phyloP scores from a whole-genome alignment of 345 rosid species.

The Rhodamnia rubescens region DNA sequence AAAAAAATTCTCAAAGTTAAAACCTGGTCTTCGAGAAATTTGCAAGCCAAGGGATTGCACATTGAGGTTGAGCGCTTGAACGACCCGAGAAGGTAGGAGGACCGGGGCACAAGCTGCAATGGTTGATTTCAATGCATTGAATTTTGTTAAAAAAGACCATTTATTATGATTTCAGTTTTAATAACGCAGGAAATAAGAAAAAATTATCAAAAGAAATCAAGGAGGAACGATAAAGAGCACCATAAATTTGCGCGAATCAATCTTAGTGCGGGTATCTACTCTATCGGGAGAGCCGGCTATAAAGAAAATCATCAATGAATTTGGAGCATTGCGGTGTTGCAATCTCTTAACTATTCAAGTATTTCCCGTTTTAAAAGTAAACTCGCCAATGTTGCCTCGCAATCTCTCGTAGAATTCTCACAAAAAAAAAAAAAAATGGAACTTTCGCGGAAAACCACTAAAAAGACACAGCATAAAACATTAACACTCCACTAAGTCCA shows the following conservation, averaged over 20 bases:
- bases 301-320: background rate
- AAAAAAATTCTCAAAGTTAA: background rate
- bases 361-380: background rate
- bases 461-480: background rate
- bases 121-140: background rate
- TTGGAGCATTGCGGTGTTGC: fast-evolving
- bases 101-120: constrained; percentile 43
- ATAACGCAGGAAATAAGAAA: background rate
- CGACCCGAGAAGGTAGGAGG: constrained; percentile 45
- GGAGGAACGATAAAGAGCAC: background rate
- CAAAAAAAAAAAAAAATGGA: no score
- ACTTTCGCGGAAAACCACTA: background rate
- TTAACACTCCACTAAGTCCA: no score
- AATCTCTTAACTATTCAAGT: background rate
- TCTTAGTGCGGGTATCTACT: fast-evolving
- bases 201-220: background rate
- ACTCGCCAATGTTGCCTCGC: background rate
- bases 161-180: background rate
- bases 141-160: background rate
- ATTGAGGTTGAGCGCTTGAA: constrained; percentile 46
- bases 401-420: background rate
- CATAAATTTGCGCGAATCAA: background rate
- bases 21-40: constrained; percentile 30
- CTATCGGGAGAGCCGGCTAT: background rate
- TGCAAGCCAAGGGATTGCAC: constrained; percentile 28